Evolutionary conservation across 768 basidiomycete species (phyloP), one percentile per base, ranked within the genome.

Genomic region (Tricholoma sp.): DNA sequence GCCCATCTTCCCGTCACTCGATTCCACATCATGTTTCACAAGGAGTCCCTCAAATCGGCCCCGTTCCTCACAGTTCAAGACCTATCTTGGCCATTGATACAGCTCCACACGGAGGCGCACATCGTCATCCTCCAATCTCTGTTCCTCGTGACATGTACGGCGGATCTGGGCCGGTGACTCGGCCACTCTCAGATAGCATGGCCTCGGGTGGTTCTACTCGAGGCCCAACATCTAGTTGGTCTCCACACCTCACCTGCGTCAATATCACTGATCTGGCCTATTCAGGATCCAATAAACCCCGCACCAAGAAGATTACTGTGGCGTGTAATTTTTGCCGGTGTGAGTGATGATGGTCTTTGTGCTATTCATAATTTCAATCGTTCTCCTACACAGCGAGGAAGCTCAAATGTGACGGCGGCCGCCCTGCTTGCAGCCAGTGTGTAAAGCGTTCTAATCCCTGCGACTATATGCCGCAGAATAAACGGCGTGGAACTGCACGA

Each of bases 261-360:
- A 18, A 42, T 31, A 28, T 61, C 58, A 31, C 56, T 52, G 24
- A 54, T 53, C 37, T 33, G 29, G 24, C n/a, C 9, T 49, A 8
- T 31, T n/a, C 62, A 84, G 84, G 78, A 67, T 80, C 83, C 33
- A 77, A 77, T 59, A 86, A 86, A 61, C 82, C 82, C 61, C 80
- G 88, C 56, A 82, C 85, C 53, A 91, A 91, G 77, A 91, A 93
- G 72, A 92, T 92, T 53, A 90, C 87, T 18, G 89, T 92, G 45
- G 91, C 91, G 37, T 93, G 91, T 75, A 91, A 93, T 70, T 93
- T 93, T 70, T 93, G 91, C 74, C 86, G 91, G 59, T 91, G 91
- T 91, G 70, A 73, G 89, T 80, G 32, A 36, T 32, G 55, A 59
- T 59, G n/a, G 13, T 64, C 28, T 52, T 58, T 56, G 24, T 54